Evolutionary conservation across 1,284 basidiomycete species (phyloP).

Genomic region (Apiotrichum akiyoshidainum): DNA sequence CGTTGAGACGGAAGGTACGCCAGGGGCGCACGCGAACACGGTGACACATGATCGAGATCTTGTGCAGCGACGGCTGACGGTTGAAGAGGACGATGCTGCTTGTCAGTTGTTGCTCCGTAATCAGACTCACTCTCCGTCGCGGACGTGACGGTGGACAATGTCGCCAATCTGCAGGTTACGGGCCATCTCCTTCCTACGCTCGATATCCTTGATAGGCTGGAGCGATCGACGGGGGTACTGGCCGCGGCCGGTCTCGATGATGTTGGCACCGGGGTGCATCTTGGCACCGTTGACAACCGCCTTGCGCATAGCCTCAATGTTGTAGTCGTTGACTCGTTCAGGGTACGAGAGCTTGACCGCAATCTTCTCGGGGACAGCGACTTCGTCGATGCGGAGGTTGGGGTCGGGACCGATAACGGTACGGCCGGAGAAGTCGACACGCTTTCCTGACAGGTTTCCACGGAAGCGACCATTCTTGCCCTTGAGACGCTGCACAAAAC

Average conservation of each 20-base stretch:
- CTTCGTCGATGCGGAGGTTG: constrained; percentile 95
- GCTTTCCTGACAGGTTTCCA: constrained; percentile 97
- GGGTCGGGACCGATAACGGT: constrained; percentile 99
- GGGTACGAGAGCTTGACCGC: constrained; percentile 96
- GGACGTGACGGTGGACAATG: constrained; percentile 63
- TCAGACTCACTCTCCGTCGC: constrained; percentile 70
- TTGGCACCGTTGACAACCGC: constrained; percentile 89
- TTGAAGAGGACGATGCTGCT: constrained; percentile 87
- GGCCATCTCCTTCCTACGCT: constrained; percentile 38
- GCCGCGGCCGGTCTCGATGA: constrained; percentile 63
- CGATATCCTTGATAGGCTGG: constrained; percentile 36
- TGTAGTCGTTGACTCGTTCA: constrained; percentile 89
- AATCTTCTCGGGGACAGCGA: constrained; percentile 93
- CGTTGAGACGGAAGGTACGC: constrained; percentile 96
- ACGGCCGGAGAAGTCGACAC: constrained; percentile 97
- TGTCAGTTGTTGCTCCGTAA: too few relatives aligned
- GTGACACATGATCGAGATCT: constrained; percentile 99
- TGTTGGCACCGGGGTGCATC: constrained; percentile 91
- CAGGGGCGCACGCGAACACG: constrained; percentile 86
- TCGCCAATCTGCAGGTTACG: constrained; percentile 47
- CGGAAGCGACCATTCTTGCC: constrained; percentile 99
- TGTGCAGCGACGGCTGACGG: constrained; percentile 96
- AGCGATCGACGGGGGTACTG: constrained; percentile 24
- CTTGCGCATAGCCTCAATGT: constrained; percentile 72
- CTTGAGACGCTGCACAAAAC: constrained; percentile 96